Evolutionary conservation across 805 yeast genomes (phyloP), one percentile per base, ranked within the genome.

Genomic region (Isabelozyma rhagii): DNA sequence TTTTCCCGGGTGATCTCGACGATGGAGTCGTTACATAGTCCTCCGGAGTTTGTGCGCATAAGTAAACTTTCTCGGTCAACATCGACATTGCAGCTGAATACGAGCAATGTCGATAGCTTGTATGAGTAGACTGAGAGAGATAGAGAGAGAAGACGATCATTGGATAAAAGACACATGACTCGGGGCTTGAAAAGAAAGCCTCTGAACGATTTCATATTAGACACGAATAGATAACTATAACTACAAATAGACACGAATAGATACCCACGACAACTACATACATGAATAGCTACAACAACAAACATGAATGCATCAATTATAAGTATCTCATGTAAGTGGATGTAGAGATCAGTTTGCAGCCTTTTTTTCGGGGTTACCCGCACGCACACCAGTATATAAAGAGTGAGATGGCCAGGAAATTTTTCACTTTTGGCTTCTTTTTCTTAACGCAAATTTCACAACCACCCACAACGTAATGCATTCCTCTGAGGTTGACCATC

Each of bases 401-500:
- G 36, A 29, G 47, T 10, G 21, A 43, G 38, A 44, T 27, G 11
- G 45, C 46, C 45, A 38, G n/a, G 36, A 31, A 31, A 31, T 31
- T 31, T 31, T 31, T 31, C 36, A 31, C 36, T 31, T 31, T 31
- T 13, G 25, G 6, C 36, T 13, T 31, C n/a, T 13, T 47, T 53
- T 62, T 59, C 45, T 60, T 69, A 79, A 82, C 85, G 85, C 85
- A 81, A 79, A 76, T 63, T 31, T 72, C 81, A 83, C 88, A 78
- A 86, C 77, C 84, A 73, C 70, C 74, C 77, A 74, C 81, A 74
- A 71, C 81, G 73, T 59, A 66, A 77, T 74, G 87, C 82, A 78
- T 81, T 79, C 78, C 82, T 76, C 78, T 66, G 86, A 82, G 87
- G 87, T 78, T 80, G 81, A 80, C 77, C 78, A 83, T 69, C 69